Base-by-base conservation (phyloP, 345 rosid species). In the Bruguiera sexangula region DNA sequence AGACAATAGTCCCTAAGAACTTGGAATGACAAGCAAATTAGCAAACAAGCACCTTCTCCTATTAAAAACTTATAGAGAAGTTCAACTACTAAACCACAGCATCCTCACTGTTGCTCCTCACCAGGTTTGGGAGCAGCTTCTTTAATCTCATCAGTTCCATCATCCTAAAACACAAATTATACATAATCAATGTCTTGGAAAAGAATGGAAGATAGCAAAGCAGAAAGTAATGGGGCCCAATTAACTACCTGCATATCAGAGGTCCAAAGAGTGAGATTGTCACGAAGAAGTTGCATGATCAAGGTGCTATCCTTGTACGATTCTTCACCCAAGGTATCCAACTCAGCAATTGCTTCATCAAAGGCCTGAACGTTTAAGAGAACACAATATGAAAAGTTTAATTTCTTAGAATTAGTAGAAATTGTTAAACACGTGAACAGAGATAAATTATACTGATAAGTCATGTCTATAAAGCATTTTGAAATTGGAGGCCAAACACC, bases 251-350 rank as follows among this genome's bases (percentile, higher is more conserved):
- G 96, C 92, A 93, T 89, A 59, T 93, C 96, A 36, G 97, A 93
- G 58, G 98, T 93, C 98, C 96, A 91, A 62, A 94, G 81, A 57
- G 98, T 94, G 84, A 91, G 97, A 57, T 94, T 94, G 75, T 94
- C 97, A 18, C 95, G 96, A 60, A 94, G 93, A 78, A 94, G 96
- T 83, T 94, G 95, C 98, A 89, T 94, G 81, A 91, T 94, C 89
- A 94, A 81, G 63, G 95, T 91, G 86, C 92, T 94, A 50, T 91
- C 96, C 83, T 91, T 94, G 86, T 94, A 94, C 31, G 98, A 94
- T 62, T 94, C 97, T 78, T 94, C 97, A 11, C 96, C 98, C 6
- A 94, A 82, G 15, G 96, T 91, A 78, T 88, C 96, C 84, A 94
- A 80, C 82, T 94, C 96, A 32, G 96, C 97, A 76, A 88, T 91